Percentiles rank a stretch among this genome's conserved stretches.
Evolutionary conservation across 2,329 filamentous ascomycete genomes (phyloP).

Genomic region (Cryphonectria naterciae): DNA sequence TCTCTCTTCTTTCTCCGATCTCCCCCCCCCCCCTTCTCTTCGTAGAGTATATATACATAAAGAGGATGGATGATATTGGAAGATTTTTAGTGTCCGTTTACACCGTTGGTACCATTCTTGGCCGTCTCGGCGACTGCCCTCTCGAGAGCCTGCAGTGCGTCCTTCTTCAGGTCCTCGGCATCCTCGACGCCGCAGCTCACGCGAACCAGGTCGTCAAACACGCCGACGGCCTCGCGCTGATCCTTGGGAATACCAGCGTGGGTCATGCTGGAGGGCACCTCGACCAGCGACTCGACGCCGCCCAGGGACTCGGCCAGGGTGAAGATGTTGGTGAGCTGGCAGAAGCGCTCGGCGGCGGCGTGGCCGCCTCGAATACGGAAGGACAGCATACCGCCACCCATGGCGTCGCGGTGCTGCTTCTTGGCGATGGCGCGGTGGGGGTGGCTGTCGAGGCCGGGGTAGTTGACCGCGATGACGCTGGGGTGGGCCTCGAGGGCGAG

Average conservation of each 20-base stretch:
- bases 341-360: slow-evolving; percentile 87
- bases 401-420: slow-evolving; percentile 90
- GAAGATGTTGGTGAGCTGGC: slow-evolving; percentile 85
- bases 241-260: slow-evolving; percentile 92
- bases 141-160: slow-evolving; percentile 81
- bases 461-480: slow-evolving; percentile 89
- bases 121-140: slow-evolving; percentile 59
- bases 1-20: too few relatives aligned
- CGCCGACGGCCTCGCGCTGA: slow-evolving; percentile 87
- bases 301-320: slow-evolving; percentile 88
- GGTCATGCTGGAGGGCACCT: slow-evolving; percentile 95
- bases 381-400: slow-evolving; percentile 96
- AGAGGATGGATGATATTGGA: neutral
- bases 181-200: slow-evolving; percentile 96
- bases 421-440: slow-evolving; percentile 81
- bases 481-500: slow-evolving; percentile 76
- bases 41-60: neutral
- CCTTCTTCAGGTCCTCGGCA: slow-evolving; percentile 76
- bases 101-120: slow-evolving; percentile 14
- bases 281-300: slow-evolving; percentile 88
- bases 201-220: slow-evolving; percentile 92
- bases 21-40: neutral
- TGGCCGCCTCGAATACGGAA: slow-evolving; percentile 92
- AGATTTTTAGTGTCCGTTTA: neutral
- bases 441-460: slow-evolving; percentile 88